Evolutionary conservation across 2,329 filamentous ascomycete genomes (phyloP), one percentile per base, ranked within the genome.

Genomic region (Lasiodiplodia sp.): DNA sequence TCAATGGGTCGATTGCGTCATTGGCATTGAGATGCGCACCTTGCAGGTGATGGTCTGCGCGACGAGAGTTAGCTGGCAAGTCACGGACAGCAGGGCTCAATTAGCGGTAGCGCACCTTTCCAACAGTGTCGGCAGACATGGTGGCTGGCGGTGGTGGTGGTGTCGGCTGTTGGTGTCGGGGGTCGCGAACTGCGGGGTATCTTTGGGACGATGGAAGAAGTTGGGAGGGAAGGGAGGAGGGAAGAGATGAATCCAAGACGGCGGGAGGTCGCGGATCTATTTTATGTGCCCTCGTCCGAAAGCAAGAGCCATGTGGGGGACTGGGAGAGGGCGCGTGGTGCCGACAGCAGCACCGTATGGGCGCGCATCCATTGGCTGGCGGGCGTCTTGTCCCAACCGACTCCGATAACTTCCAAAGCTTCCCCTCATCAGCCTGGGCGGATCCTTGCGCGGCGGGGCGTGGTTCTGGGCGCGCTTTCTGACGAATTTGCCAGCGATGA

Each of bases 1-100:
- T 70, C 57, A 70, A 70, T 44, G 28, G 63, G 23, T 96, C 88
- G n/a, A 34, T 16, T 21, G 11, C 28, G 31, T 31, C 28, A 38
- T n/a, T 34, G 28, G 40, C 11, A 12, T 8, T 37, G 74, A 97
- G 88, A 71, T 91, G 93, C 68, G 93, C 96, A 87, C 86, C 83
- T 96, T 95, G 89, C 94, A 97, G 77, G 91, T 96, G 80, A 97
- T 97, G 76, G 92, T 93, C 93, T 97, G 23, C 47, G n/a, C 47
- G 76, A 72, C 34, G 37, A 16, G 44, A 40, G 49, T 66, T 40
- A 67, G 65, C 68, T 38, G 62, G 40, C 40, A 63, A 21, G 58
- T 63, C 58, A 16, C 16, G 10, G 31, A 51, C 58, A 44, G 47
- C 40, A 63, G 40, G 21, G 58, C 12, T 38, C 40, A 31, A 21